These are phyloP conservation scores for Nakazawaea sp. DNA, from an alignment of 805 yeast genomes.

Conservation along the genomic window DNA sequence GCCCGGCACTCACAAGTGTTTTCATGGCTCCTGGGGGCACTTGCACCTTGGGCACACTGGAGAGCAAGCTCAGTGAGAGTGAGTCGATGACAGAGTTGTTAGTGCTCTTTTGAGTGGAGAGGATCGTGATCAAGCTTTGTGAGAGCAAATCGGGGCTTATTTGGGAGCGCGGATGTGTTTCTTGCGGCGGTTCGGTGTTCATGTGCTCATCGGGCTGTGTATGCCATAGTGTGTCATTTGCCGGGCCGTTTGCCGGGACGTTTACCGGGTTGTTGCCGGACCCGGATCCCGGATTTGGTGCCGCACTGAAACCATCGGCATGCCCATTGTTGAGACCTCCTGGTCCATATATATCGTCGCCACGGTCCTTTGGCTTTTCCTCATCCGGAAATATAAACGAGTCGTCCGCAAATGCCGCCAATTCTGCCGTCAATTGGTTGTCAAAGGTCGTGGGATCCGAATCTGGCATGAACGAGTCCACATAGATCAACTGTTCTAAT, in stretches of 20 bases:
- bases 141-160: constrained; percentile 7
- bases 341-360: neutral
- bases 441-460: constrained; percentile 32
- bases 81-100: constrained; percentile 8
- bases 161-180: neutral
- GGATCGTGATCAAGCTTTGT: constrained; percentile 10
- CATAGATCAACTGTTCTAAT: constrained; percentile 72
- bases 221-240: too few species aligned
- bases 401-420: constrained; percentile 80
- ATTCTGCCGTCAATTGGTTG: constrained; percentile 52
- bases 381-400: constrained; percentile 78
- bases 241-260: constrained; percentile 5
- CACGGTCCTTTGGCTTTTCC: constrained; percentile 46
- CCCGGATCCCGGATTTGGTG: neutral
- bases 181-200: neutral
- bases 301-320: neutral
- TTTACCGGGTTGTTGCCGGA: neutral
- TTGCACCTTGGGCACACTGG: constrained; percentile 49
- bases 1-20: constrained; percentile 59
- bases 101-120: constrained; percentile 6
- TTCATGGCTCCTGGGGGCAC: constrained; percentile 71
- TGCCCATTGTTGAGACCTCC: constrained; percentile 1
- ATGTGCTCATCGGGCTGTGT: neutral
- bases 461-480: constrained; percentile 66
- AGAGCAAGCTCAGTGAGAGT: constrained; percentile 25